A percentile compares a stretch with the other conserved stretches of the same genome.
These are phyloP conservation scores for Prunus campanulata DNA, from an alignment of 306 rosid species.

Conservation along the genomic window DNA sequence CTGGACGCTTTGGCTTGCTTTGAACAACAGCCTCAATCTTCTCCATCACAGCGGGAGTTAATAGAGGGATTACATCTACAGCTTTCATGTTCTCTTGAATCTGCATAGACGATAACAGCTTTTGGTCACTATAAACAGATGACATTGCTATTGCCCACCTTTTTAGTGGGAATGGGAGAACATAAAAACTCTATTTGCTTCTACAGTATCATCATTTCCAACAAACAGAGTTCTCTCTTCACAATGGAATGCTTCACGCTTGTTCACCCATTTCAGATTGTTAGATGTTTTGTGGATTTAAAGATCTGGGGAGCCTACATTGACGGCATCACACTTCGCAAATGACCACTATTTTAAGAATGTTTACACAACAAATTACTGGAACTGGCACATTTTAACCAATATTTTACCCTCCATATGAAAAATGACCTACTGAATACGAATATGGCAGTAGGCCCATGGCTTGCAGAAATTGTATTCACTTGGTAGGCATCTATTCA, in stretches of 20 bases:
- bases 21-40: slow-evolving; percentile 85
- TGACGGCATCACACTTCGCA: not conserved
- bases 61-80: slow-evolving; percentile 65
- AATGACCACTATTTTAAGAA: not conserved
- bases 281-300: not conserved
- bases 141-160: not conserved
- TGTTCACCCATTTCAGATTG: not conserved
- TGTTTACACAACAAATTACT: slow-evolving; percentile 2
- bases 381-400: not conserved
- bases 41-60: slow-evolving; percentile 94
- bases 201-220: not conserved
- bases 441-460: not conserved
- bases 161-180: not conserved
- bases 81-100: slow-evolving; percentile 98
- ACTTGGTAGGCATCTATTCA: not conserved
- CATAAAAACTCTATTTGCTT: not conserved
- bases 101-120: slow-evolving; percentile 31
- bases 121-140: not conserved
- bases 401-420: not conserved
- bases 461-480: not conserved
- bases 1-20: slow-evolving; percentile 91
- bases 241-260: not conserved
- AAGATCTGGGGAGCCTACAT: not conserved
- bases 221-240: not conserved
- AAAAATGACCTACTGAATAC: not conserved